Evolutionary conservation across 805 yeast species (phyloP).

Genomic region (Nakazawaea pomicola): DNA sequence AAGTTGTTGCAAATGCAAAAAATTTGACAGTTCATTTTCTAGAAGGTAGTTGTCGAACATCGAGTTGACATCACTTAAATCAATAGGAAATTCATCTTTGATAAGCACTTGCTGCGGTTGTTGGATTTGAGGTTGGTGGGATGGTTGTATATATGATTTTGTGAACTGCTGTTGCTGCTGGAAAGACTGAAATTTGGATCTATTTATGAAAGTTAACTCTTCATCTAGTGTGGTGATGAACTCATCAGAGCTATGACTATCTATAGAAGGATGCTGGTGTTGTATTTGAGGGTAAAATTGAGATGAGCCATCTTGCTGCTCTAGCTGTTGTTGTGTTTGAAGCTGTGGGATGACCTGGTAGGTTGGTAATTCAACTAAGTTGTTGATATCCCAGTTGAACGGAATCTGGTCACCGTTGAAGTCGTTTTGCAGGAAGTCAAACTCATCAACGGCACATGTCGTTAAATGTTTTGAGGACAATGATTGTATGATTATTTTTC

Average conservation of each 20-base stretch:
- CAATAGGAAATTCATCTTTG: conserved; percentile 4
- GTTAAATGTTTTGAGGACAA: background rate
- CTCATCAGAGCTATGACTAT: background rate
- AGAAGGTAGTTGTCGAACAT: conserved; percentile 6
- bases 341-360: too few species aligned
- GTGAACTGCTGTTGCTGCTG: background rate
- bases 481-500: background rate
- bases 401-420: conserved; percentile 6
- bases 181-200: background rate
- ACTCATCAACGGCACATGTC: conserved; percentile 14
- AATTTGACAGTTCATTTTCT: conserved; percentile 3
- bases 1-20: background rate
- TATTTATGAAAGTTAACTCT: conserved; percentile 13
- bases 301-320: too few species aligned
- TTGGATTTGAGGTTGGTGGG: conserved; percentile 1
- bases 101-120: background rate
- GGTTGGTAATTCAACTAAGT: conserved; percentile 5
- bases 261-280: background rate
- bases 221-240: conserved; percentile 12
- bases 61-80: conserved; percentile 2
- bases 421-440: conserved; percentile 6
- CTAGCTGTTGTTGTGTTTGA: background rate
- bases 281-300: conserved; percentile 1
- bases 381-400: conserved; percentile 11
- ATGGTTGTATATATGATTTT: conserved; percentile 8